Percentiles rank a stretch among this genome's conserved stretches.
Conservation (phyloP, 208 protist species). For the Acanthamoeba castellanii region DNA sequence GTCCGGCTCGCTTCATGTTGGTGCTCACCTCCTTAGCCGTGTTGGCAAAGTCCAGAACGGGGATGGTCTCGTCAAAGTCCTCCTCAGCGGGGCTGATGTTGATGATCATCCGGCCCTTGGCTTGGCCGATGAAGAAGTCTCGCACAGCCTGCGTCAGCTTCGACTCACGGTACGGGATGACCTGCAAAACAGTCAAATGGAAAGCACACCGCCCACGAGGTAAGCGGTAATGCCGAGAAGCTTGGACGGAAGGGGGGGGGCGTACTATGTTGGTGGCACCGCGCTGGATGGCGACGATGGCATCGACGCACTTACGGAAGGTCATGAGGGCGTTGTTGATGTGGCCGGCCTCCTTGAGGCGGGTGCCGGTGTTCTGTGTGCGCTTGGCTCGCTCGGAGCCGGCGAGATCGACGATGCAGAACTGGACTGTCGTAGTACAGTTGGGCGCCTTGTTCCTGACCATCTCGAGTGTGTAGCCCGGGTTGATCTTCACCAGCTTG, state of each 20-base stretch:
- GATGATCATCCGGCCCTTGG: constrained; percentile 83
- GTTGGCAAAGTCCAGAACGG: constrained; percentile 73
- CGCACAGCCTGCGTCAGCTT: constrained; percentile 85
- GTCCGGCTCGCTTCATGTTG: constrained; percentile 28
- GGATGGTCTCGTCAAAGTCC: constrained; percentile 81
- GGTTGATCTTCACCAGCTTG: constrained; percentile 53
- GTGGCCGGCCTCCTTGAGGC: constrained; percentile 86
- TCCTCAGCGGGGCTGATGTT: constrained; percentile 75
- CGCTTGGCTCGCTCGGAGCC: constrained; percentile 84
- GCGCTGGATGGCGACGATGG: constrained; percentile 81
- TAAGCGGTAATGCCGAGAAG: not conserved
- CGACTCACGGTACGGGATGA: constrained; percentile 84
- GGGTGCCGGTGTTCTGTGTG: constrained; percentile 78
- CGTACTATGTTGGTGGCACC: constrained; percentile 39
- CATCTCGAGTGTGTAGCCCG: constrained; percentile 44
- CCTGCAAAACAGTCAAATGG: not conserved
- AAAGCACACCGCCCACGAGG: not conserved
- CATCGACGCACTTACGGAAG: constrained; percentile 86
- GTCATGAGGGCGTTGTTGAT: constrained; percentile 89
- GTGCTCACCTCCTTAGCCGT: constrained; percentile 64
- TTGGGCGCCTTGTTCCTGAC: constrained; percentile 32
- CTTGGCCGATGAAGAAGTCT: constrained; percentile 80
- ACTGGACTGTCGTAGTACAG: not conserved
- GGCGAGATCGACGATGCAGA: constrained; percentile 86
- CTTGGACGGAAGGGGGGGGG: not conserved